Conservation (phyloP, 2,329 filamentous ascomycete species). For the Talaromyces sp. region DNA sequence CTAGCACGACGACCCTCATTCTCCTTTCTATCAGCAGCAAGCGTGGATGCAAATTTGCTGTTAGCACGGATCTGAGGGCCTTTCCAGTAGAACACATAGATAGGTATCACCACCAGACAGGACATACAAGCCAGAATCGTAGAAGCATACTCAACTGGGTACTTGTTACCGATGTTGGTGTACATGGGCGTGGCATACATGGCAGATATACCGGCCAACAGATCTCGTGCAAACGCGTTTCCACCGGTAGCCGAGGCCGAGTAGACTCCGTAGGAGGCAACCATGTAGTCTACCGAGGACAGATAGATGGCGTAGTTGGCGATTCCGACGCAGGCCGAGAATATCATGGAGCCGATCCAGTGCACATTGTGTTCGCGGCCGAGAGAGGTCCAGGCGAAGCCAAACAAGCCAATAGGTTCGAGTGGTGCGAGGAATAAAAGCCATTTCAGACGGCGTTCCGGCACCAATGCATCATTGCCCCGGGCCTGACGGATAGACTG, state of each 20-base stretch:
- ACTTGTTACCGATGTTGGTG: constrained; percentile 39
- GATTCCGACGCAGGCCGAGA: constrained; percentile 62
- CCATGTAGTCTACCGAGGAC: constrained; percentile 74
- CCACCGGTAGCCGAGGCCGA: constrained; percentile 71
- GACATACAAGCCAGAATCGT: constrained; percentile 50
- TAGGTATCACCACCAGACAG: constrained; percentile 48
- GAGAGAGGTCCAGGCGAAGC: constrained; percentile 65
- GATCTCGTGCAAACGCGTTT: constrained; percentile 69
- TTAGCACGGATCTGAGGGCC: constrained; percentile 49
- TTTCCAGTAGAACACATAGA: constrained; percentile 55
- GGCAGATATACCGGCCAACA: constrained; percentile 67
- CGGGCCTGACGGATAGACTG: constrained; percentile 35
- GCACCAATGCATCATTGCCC: constrained; percentile 48
- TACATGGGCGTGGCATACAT: constrained; percentile 64
- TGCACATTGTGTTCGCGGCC: constrained; percentile 56
- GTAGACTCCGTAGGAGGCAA: constrained; percentile 68
- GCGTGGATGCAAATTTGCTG: constrained; percentile 49
- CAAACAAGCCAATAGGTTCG: constrained; percentile 63
- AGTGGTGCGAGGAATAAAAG: constrained; percentile 59
- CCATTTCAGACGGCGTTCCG: constrained; percentile 62
- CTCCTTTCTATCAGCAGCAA: constrained; percentile 21
- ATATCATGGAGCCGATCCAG: constrained; percentile 66
- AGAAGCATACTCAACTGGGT: constrained; percentile 50
- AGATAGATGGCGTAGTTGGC: constrained; percentile 73
- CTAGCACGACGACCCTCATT: constrained; percentile 14